These are phyloP conservation scores for Knufia petricola DNA, from an alignment of 2,329 filamentous ascomycete genomes.

Conservation along the genomic window DNA sequence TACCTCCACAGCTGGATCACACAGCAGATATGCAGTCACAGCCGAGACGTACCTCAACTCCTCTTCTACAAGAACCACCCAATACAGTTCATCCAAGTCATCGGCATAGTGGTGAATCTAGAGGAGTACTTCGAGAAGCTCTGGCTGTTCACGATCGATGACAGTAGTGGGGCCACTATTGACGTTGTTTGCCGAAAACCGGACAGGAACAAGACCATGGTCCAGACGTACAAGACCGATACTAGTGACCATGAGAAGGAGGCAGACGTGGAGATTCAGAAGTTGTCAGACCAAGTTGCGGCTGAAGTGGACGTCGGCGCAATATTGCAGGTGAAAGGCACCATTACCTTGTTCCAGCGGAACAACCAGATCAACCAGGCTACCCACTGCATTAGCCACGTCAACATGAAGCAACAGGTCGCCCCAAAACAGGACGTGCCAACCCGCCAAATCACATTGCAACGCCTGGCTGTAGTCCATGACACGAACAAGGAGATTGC, in stretches of 20 bases:
- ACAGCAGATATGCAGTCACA: neutral
- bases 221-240: slow-evolving; percentile 1
- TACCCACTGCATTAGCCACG: neutral
- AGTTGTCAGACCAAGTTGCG: slow-evolving; percentile 12
- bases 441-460: slow-evolving; percentile 3
- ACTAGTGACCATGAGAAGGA: neutral
- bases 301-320: slow-evolving; percentile 42
- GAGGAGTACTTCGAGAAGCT: slow-evolving; percentile 27
- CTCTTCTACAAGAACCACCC: slow-evolving; percentile 65
- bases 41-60: slow-evolving; percentile 34
- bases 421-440: neutral
- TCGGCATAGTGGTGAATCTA: slow-evolving; percentile 58
- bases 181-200: slow-evolving; percentile 42
- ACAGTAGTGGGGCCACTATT: slow-evolving; percentile 50
- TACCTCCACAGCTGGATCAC: slow-evolving; percentile 13
- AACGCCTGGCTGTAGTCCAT: slow-evolving; percentile 40
- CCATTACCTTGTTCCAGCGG: slow-evolving; percentile 41
- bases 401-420: neutral
- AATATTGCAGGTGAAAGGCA: slow-evolving; percentile 49
- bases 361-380: neutral
- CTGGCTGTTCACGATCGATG: slow-evolving; percentile 47
- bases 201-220: slow-evolving; percentile 13
- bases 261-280: slow-evolving; percentile 1
- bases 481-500: slow-evolving; percentile 47
- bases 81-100: slow-evolving; percentile 63